Conservation (phyloP, 75 land plant species). For the Cunninghamia lanceolata region DNA sequence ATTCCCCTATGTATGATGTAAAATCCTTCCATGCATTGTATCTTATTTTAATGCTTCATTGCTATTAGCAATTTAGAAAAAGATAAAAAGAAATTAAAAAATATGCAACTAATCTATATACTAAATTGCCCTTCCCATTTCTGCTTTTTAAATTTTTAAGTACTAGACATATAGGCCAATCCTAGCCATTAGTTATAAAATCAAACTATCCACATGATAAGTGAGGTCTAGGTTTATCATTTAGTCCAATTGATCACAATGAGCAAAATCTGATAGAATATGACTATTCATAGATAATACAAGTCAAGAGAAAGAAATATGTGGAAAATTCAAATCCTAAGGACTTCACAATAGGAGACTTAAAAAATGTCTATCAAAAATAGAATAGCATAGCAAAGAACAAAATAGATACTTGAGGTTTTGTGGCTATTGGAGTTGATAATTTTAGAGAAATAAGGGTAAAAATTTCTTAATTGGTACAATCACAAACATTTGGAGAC, state of each 20-base stretch:
- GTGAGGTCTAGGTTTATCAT: neutral
- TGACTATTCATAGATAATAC: neutral
- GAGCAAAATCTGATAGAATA: neutral
- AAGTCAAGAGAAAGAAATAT: neutral
- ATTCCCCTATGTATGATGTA: neutral
- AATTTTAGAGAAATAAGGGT: neutral
- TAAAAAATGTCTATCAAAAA: neutral
- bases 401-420: neutral
- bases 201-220: neutral
- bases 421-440: neutral
- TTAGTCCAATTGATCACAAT: neutral
- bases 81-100: no score
- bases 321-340: neutral
- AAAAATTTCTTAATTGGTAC: neutral
- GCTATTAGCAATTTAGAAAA: neutral
- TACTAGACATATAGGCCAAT: neutral
- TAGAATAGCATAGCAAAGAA: neutral
- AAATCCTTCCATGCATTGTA: neutral
- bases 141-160: neutral
- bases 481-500: neutral
- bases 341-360: neutral
- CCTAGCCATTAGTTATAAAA: neutral
- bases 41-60: no score
- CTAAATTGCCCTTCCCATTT: neutral
- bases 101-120: neutral